Base-by-base conservation (phyloP, 73 alveolate genomes). In the Paramecium tetraurelia region DNA sequence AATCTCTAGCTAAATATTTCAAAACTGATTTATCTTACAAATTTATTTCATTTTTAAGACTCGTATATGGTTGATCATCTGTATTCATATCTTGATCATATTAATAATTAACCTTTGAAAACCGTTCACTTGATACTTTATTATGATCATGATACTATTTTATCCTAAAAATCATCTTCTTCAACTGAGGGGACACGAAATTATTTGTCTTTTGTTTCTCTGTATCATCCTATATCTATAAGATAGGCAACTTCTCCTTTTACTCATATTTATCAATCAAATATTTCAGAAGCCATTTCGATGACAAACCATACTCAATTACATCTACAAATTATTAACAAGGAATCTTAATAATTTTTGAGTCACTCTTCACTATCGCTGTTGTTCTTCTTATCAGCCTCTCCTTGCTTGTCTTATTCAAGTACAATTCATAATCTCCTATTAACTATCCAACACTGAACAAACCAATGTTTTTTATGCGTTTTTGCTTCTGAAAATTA, bases 401-500 rank as follows among this genome's bases (percentile, higher is more conserved):
- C 5, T 18, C 16, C 2, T 53, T 53, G 21, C 9, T 16, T n/a
- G 5, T 53, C 35, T 53, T 53, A 10, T 43, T 18, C 24, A 44
- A 31, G 21, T 14, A 80, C 43, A 36, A 33, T 43, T 80, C 90
- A 48, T 80, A 80, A 43, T 80, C 90, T 44, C 90, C 90, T 22
- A 80, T 24, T n/a, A 80, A 10, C 22, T 80, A 80, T 16, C 72
- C 90, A 2, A 22, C 43, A 24, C 90, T 63, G 43, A 24, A 80
- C 6, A 41, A n/a, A 9, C 76, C 58, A 29, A 75, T 75, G 21
- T 75, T 75, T 75, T 38, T 75, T 16, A 75, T 35, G 1, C 87
- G 38, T n/a, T 35, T 3, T 38, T 35, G 38, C 27, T 38, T 75
- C n/a, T 63, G 29, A 63, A 63, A 63, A 63, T 63, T 63, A 31